Evolutionary conservation across 371 early-diverging fungal genomes (phyloP).

Genomic region (Choanephora cucurbitarum): DNA sequence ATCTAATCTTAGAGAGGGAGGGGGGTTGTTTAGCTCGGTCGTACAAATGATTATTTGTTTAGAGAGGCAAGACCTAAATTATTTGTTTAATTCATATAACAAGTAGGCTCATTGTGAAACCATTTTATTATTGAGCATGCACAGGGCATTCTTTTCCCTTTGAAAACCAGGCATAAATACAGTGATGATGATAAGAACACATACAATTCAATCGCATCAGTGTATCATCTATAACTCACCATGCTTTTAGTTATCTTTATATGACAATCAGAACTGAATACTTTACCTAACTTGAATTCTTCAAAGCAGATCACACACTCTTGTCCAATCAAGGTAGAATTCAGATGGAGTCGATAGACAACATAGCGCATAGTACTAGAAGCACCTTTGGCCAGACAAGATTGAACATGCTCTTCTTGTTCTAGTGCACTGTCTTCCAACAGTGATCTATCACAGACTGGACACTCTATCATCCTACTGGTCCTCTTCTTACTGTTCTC

Average conservation of each 20-base stretch:
- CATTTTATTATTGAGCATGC: slow-evolving; percentile 47
- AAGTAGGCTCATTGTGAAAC: too few relatives aligned
- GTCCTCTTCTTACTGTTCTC: not conserved
- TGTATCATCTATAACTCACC: slow-evolving; percentile 50
- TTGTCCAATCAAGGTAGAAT: slow-evolving; percentile 65
- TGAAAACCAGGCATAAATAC: slow-evolving; percentile 74
- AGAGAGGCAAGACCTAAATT: too few relatives aligned
- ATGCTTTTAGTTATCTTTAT: not conserved
- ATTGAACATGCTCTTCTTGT: slow-evolving; percentile 80
- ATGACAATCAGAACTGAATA: not conserved
- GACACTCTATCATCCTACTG: slow-evolving; percentile 70
- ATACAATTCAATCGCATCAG: slow-evolving; percentile 85
- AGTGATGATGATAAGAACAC: slow-evolving; percentile 83
- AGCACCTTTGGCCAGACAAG: slow-evolving; percentile 58
- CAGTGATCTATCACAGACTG: slow-evolving; percentile 68
- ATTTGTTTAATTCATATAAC: too few relatives aligned
- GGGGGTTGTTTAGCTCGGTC: too few relatives aligned
- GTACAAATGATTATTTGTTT: too few relatives aligned
- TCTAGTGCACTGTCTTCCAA: slow-evolving; percentile 42
- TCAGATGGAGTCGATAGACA: slow-evolving; percentile 61
- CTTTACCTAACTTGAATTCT: slow-evolving; percentile 72
- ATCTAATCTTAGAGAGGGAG: too few relatives aligned
- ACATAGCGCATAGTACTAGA: slow-evolving; percentile 36
- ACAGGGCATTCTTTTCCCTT: slow-evolving; percentile 74
- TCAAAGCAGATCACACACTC: slow-evolving; percentile 94